Evolutionary conservation across 2,329 filamentous ascomycete species (phyloP).

Genomic region (Scedosporium aurantiacum): DNA sequence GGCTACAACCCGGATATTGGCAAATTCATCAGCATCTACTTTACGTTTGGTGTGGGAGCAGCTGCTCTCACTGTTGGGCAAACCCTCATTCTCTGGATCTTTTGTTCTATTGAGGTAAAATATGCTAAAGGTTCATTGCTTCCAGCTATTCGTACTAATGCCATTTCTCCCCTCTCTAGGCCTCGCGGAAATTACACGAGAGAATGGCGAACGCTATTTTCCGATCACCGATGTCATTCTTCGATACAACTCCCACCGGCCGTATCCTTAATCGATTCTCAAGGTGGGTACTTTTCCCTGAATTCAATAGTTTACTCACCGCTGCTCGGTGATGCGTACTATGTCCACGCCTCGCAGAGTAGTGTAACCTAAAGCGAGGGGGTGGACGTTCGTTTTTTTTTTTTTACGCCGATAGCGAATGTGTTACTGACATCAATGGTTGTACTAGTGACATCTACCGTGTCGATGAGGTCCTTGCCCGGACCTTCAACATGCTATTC

Average conservation of each 20-base stretch:
- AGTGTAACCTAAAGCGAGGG: background rate
- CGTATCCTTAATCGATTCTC: conserved; percentile 95
- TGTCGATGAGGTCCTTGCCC: conserved; percentile 85
- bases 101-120: conserved; percentile 90
- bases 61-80: conserved; percentile 79
- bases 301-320: background rate
- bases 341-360: background rate
- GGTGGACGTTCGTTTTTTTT: background rate
- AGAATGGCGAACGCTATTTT: conserved; percentile 97
- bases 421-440: conserved; percentile 1
- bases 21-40: conserved; percentile 91
- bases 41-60: conserved; percentile 83
- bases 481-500: conserved; percentile 96
- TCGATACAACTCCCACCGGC: conserved; percentile 94
- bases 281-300: conserved; percentile 43
- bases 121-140: background rate
- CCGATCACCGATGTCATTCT: conserved; percentile 96
- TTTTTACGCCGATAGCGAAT: background rate
- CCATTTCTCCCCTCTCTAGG: conserved; percentile 32
- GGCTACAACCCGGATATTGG: conserved; percentile 66
- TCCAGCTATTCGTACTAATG: background rate
- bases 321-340: background rate
- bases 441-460: conserved; percentile 56
- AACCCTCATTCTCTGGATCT: conserved; percentile 95
- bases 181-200: conserved; percentile 91